Conservation (phyloP, 1,284 basidiomycete genomes). For the Gymnopus androsaceus region DNA sequence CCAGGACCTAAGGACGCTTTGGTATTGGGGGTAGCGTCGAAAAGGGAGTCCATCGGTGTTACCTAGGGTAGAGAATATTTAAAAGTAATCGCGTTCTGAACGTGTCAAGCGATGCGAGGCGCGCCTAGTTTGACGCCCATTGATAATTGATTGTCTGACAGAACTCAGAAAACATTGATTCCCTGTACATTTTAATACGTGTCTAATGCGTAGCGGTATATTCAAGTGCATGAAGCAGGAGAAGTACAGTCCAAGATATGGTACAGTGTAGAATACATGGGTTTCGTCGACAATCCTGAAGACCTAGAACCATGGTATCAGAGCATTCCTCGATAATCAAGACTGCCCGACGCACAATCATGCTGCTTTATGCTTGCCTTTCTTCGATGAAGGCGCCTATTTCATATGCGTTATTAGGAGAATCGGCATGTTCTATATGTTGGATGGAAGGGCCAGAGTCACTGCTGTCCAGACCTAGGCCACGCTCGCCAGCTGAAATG, state of each 20-base stretch:
- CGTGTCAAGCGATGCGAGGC: too few relatives aligned
- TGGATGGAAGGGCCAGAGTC: slow-evolving; percentile 29
- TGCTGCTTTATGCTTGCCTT: slow-evolving; percentile 44
- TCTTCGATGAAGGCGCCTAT: slow-evolving; percentile 43
- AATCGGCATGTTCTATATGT: slow-evolving; percentile 32
- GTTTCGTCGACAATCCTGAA: too few relatives aligned
- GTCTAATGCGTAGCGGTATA: too few relatives aligned
- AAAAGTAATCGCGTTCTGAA: background rate
- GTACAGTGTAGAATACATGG: too few relatives aligned
- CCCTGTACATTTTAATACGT: too few relatives aligned
- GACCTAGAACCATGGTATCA: too few relatives aligned
- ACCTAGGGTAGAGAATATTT: background rate
- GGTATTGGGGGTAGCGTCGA: too few relatives aligned
- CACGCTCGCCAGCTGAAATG: slow-evolving; percentile 21
- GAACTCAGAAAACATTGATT: too few relatives aligned
- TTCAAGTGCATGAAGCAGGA: too few relatives aligned
- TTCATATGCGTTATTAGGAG: slow-evolving; percentile 61
- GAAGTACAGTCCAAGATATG: too few relatives aligned
- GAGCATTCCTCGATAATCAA: background rate
- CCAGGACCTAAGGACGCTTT: background rate
- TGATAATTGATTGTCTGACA: too few relatives aligned
- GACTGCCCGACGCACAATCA: background rate
- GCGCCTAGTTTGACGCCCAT: too few relatives aligned
- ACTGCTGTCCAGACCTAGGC: slow-evolving; percentile 17
- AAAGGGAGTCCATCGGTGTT: background rate